Percentiles rank a stretch among this genome's conserved stretches.
Evolutionary conservation across 345 rosid genomes (phyloP).

Genomic region (Arabidopsis suecica): DNA sequence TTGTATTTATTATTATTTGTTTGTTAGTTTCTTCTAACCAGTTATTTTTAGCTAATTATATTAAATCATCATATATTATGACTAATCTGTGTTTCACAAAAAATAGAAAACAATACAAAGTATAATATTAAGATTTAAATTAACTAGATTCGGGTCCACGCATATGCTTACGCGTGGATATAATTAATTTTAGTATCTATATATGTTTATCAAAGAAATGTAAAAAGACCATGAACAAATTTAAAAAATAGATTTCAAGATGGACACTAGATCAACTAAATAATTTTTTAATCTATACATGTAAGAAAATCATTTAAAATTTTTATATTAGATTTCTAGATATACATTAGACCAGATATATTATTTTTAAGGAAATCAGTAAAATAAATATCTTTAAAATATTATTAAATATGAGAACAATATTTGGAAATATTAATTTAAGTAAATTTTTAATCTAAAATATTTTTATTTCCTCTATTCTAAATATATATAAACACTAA

Average conservation of each 20-base stretch:
- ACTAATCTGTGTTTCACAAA: conserved; percentile 7
- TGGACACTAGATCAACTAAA: not conserved
- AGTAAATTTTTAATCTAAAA: not conserved
- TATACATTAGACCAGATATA: conserved; percentile 2
- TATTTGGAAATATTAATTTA: not conserved
- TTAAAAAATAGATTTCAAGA: conserved; percentile 3
- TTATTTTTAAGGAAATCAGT: not conserved
- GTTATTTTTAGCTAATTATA: conserved; percentile 29
- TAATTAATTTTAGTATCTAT: not conserved
- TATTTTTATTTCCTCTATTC: not conserved
- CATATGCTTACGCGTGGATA: conserved; percentile 22
- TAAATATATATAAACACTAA: not conserved
- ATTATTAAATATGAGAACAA: not conserved
- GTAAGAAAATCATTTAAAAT: not conserved
- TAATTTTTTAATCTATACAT: not conserved
- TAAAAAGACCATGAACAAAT: conserved; percentile 7
- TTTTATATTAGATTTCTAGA: not conserved
- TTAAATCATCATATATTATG: conserved; percentile 9
- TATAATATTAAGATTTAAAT: not conserved
- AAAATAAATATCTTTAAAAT: not conserved
- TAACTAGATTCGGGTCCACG: not conserved
- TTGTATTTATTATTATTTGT: conserved; percentile 31
- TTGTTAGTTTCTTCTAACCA: conserved; percentile 22
- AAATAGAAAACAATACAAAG: not conserved
- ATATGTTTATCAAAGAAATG: not conserved